Evolutionary conservation across 2,329 filamentous ascomycete genomes (phyloP), one percentile per base, ranked within the genome.

Genomic region (Cladosporium sp.): DNA sequence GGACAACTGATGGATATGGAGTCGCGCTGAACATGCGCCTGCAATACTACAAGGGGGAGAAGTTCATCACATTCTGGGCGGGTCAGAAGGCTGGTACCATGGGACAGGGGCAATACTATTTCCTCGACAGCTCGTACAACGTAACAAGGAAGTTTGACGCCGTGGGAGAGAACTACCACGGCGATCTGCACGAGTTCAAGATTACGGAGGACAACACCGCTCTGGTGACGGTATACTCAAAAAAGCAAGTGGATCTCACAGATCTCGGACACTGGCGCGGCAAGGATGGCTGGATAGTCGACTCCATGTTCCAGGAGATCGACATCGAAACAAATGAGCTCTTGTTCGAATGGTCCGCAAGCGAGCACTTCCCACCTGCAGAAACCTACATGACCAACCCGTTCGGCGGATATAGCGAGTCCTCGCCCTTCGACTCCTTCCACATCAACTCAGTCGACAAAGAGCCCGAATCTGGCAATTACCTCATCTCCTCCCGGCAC

Each of bases 381-480:
- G 65, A 66, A 19, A 66, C 63, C 1, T 68, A 66, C 61, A 62
- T 65, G 66, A 67, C 60, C 57, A 66, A 63, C 60, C 77, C 48
- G 70, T 73, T 75, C 20, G 78, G 76, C 24, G 73, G 73, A 1
- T 67, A 67, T 52, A 62, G 60, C 36, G 61, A 68, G 24, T 63
- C 66, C 53, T 65, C 61, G 15, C 70, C 73, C 0, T 76, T 70
- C 61, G 75, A 77, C 63, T 76, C 68, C 61, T 77, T 75, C 64
- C 81, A 83, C 67, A 77, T 84, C 68, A 83, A 84, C 70, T 79
- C 79, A 45, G 69, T 80, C 52, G 76, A 78, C 60, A 80, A 80
- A 61, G 75, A 80, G 57, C 63, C 64, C 0, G 63, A 70, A 4
- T 65, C 73, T 0, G 78, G 76, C 5, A 75, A 80, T 66, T 80